Conservation (phyloP, 306 rosid species). For the Malus sylvestris region DNA sequence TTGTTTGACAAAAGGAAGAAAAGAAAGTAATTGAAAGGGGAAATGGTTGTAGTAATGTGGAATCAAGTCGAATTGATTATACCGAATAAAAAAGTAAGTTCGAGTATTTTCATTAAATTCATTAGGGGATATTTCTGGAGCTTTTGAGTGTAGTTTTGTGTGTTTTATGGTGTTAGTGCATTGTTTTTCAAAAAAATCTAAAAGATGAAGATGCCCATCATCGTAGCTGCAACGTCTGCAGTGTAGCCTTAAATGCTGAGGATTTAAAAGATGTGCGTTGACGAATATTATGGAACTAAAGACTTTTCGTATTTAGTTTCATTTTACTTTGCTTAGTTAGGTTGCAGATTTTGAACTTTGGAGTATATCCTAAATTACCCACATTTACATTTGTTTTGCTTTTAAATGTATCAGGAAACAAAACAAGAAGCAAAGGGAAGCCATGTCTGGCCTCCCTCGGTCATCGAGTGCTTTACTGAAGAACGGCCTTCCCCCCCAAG, state of each 20-base stretch:
- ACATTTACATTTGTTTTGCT: background rate
- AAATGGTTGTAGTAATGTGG: background rate
- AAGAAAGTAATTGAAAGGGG: background rate
- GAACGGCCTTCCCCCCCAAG: slow-evolving; percentile 79
- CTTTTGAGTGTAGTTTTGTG: background rate
- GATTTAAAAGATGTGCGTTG: background rate
- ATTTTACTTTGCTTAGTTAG: background rate
- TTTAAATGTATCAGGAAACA: background rate
- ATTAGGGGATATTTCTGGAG: background rate
- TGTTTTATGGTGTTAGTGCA: background rate
- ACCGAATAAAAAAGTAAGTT: background rate
- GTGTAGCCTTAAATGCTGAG: background rate
- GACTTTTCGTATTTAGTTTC: background rate
- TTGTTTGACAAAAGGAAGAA: background rate
- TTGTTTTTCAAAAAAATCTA: background rate
- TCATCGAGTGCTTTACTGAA: slow-evolving; percentile 57
- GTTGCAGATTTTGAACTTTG: background rate
- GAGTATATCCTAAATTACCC: background rate
- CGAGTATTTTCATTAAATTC: background rate
- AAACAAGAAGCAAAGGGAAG: background rate
- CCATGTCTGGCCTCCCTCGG: slow-evolving; percentile 64
- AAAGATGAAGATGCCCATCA: background rate
- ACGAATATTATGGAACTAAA: background rate
- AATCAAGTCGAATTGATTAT: background rate
- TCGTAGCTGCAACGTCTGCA: background rate